phyloP scores from a whole-genome alignment of 2,329 filamentous ascomycete species.

The Colletotrichum orchidophilum region DNA sequence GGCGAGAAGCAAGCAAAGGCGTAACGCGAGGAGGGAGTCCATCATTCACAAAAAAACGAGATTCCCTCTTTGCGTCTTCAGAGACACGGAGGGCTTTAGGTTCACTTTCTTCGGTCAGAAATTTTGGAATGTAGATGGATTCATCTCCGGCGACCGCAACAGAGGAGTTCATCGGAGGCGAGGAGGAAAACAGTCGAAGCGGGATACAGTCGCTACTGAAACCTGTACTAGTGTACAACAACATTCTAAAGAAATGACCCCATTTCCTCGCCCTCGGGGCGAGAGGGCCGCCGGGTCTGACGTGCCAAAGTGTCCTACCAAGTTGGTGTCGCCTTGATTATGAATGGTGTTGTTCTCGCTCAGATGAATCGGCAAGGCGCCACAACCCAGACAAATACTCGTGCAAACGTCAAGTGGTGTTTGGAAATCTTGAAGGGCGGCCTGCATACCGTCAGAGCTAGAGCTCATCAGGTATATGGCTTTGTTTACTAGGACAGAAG shows the following conservation, averaged over 20 bases:
- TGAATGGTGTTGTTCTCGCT: neutral
- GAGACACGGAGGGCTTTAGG: neutral
- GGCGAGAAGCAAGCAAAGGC: constrained; percentile 30
- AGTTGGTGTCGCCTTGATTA: neutral
- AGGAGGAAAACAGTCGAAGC: neutral
- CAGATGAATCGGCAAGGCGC: neutral
- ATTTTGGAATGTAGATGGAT: neutral
- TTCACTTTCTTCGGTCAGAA: neutral
- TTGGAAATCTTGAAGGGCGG: neutral
- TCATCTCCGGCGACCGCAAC: neutral
- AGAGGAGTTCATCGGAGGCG: neutral
- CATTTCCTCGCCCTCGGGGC: constrained; percentile 20
- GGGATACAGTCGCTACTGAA: constrained; percentile 22
- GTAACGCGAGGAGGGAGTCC: constrained; percentile 18
- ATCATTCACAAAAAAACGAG: neutral
- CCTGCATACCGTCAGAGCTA: neutral
- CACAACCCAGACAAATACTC: neutral
- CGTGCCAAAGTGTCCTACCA: constrained; percentile 7
- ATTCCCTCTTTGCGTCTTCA: neutral
- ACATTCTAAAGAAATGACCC: constrained; percentile 8
- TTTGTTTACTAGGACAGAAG: too few relatives aligned
- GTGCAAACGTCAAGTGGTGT: neutral
- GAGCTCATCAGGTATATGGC: too few relatives aligned
- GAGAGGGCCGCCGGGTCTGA: constrained; percentile 28
- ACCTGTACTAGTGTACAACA: constrained; percentile 18